A percentile compares a stretch with the other conserved stretches of the same genome.
phyloP scores from a whole-genome alignment of 257 asterid species.

The Rhazya stricta region DNA sequence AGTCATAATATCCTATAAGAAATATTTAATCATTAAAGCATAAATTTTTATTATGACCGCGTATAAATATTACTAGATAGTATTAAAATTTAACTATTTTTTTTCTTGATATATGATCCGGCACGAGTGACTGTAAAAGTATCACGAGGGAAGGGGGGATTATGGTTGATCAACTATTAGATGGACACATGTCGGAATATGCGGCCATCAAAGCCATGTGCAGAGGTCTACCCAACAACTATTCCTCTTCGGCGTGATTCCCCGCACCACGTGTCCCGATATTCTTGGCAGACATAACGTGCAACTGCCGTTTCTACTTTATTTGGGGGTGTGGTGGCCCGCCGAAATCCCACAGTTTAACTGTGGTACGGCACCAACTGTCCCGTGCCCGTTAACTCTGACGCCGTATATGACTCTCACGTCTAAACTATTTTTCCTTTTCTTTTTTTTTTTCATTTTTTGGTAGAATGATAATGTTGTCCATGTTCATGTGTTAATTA shows the following conservation, averaged over 20 bases:
- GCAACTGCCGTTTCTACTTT: not conserved
- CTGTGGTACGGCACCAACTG: slow-evolving; percentile 1
- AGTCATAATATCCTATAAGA: no score
- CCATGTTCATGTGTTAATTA: slow-evolving; percentile 6
- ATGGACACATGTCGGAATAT: not conserved
- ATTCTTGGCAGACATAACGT: not conserved
- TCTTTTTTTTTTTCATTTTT: not conserved
- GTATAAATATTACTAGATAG: no score
- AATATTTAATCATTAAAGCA: no score
- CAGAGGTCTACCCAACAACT: not conserved
- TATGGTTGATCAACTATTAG: not conserved
- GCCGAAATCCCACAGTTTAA: not conserved
- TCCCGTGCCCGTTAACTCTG: not conserved
- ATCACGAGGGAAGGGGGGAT: not conserved
- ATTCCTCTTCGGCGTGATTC: not conserved
- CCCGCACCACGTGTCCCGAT: not conserved
- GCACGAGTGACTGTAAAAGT: not conserved
- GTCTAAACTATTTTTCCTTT: not conserved
- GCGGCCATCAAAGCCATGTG: not conserved
- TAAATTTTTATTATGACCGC: no score
- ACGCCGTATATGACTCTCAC: not conserved
- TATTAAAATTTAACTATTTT: no score
- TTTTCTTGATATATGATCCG: not conserved
- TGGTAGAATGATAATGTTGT: not conserved
- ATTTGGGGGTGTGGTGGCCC: not conserved